These are phyloP conservation scores for Pseudogymnoascus sp. DNA, from an alignment of 2,329 filamentous ascomycete species.

Conservation along the genomic window DNA sequence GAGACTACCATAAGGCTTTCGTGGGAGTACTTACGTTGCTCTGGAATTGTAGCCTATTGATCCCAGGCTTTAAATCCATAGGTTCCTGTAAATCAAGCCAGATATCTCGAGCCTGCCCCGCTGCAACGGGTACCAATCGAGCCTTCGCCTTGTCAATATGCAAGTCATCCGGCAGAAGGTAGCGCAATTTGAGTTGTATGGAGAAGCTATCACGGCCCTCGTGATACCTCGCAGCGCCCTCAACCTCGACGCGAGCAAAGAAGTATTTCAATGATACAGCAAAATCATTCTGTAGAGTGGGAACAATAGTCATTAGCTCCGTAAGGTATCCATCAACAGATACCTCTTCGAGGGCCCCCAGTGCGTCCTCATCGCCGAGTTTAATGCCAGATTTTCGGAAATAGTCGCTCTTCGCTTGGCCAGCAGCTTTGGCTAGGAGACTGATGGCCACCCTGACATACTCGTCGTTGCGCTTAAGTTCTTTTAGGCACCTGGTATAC, in stretches of 20 bases:
- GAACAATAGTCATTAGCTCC: constrained; percentile 24
- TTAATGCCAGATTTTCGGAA: constrained; percentile 28
- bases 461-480: constrained; percentile 67
- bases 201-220: constrained; percentile 67
- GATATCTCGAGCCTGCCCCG: constrained; percentile 56
- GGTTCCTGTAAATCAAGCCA: constrained; percentile 44
- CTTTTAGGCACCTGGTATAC: constrained; percentile 73
- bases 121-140: constrained; percentile 48
- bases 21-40: constrained; percentile 34
- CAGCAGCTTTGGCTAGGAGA: constrained; percentile 60
- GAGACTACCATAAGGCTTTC: not conserved
- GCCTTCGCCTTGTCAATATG: constrained; percentile 57
- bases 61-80: constrained; percentile 39
- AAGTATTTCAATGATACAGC: constrained; percentile 63
- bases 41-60: constrained; percentile 36
- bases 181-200: constrained; percentile 58
- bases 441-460: constrained; percentile 70
- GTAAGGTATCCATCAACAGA: constrained; percentile 25
- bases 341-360: constrained; percentile 16
- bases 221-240: constrained; percentile 61
- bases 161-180: constrained; percentile 64
- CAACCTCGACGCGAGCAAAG: constrained; percentile 61
- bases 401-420: constrained; percentile 43
- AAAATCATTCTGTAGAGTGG: constrained; percentile 48
- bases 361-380: constrained; percentile 11